These are phyloP conservation scores for Rosellinia necatrix DNA, from an alignment of 2,329 filamentous ascomycete species.

Conservation along the genomic window DNA sequence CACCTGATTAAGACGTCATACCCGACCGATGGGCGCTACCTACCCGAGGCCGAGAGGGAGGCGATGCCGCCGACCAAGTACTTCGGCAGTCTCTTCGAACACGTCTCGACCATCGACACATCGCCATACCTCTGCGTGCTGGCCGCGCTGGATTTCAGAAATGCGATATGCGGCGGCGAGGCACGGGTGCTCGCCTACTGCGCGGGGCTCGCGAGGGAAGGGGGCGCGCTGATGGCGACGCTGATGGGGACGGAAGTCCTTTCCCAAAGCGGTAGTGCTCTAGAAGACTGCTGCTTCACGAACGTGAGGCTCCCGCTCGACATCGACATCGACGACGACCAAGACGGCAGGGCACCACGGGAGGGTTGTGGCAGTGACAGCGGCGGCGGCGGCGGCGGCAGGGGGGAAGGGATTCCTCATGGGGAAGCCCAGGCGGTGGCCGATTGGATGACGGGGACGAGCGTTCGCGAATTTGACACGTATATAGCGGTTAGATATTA, in stretches of 20 bases:
- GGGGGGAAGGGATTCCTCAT: conserved; percentile 21
- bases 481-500: conserved; percentile 39
- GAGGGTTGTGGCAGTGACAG: too few species aligned
- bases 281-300: conserved; percentile 62
- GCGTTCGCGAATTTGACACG: conserved; percentile 38
- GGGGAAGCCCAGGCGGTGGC: conserved; percentile 33
- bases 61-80: conserved; percentile 46
- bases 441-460: conserved; percentile 40
- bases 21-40: conserved; percentile 72
- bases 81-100: conserved; percentile 68
- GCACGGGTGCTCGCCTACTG: conserved; percentile 63
- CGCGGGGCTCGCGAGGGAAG: conserved; percentile 57
- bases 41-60: conserved; percentile 43
- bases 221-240: conserved; percentile 58
- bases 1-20: conserved; percentile 66
- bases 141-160: conserved; percentile 65
- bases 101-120: conserved; percentile 68
- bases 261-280: conserved; percentile 55
- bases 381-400: too few species aligned
- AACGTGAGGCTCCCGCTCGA: conserved; percentile 65
- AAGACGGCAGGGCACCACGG: not conserved
- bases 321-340: conserved; percentile 31
- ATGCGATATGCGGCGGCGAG: conserved; percentile 67
- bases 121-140: conserved; percentile 66
- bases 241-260: conserved; percentile 67